A percentile compares a stretch with the other conserved stretches of the same genome.
Conservation (phyloP, 306 rosid species). For the Bauhinia variegata region DNA sequence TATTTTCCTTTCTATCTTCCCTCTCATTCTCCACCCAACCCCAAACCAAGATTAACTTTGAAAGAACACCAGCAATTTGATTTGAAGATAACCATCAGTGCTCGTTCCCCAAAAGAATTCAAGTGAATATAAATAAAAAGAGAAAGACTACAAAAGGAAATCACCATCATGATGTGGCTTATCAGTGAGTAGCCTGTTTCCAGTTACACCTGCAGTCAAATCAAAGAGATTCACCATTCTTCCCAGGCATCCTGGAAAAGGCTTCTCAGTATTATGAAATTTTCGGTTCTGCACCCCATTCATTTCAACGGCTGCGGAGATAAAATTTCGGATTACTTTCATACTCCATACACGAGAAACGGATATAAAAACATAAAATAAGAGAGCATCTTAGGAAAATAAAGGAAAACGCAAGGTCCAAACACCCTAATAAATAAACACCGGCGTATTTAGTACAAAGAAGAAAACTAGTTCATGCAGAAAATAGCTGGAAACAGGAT, state of each 20-base stretch:
- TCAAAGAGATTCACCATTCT: slow-evolving; percentile 95
- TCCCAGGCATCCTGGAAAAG: slow-evolving; percentile 92
- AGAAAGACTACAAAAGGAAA: slow-evolving; percentile 19
- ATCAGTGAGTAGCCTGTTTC: slow-evolving; percentile 79
- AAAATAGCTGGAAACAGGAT: neutral
- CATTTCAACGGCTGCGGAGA: slow-evolving; percentile 59
- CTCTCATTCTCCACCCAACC: slow-evolving; percentile 16
- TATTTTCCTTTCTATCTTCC: neutral
- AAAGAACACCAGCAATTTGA: slow-evolving; percentile 18
- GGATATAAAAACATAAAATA: neutral
- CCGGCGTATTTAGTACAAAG: slow-evolving; percentile 1
- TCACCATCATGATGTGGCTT: slow-evolving; percentile 81
- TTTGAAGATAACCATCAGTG: neutral
- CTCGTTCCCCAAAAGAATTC: neutral
- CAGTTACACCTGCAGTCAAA: slow-evolving; percentile 62
- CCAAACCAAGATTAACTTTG: slow-evolving; percentile 10
- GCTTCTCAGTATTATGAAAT: slow-evolving; percentile 61
- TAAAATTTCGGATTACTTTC: slow-evolving; percentile 21
- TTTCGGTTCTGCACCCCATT: slow-evolving; percentile 58
- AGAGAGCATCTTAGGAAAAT: too few relatives aligned
- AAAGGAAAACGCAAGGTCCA: slow-evolving; percentile 33
- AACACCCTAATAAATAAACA: slow-evolving; percentile 7
- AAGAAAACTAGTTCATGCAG: slow-evolving; percentile 5
- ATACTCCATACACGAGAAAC: neutral
- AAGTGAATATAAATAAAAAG: neutral